Conservation (phyloP, 306 rosid species). For the Castanopsis chinensis region DNA sequence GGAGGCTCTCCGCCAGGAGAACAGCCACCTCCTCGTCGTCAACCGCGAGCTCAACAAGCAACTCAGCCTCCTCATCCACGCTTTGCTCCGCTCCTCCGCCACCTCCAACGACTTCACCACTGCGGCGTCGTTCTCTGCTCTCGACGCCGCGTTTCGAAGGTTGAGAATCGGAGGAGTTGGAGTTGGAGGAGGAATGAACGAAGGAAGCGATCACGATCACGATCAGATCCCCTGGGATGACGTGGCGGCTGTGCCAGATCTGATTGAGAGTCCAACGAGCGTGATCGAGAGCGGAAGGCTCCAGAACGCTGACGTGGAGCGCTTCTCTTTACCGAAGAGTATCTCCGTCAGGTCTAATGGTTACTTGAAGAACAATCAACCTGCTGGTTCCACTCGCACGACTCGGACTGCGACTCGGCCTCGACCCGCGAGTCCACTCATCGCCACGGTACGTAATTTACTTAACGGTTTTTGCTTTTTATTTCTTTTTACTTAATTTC, state of each 20-base stretch:
- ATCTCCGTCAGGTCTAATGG: constrained; percentile 88
- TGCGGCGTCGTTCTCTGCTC: constrained; percentile 17
- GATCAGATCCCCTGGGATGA: constrained; percentile 18
- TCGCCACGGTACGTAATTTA: constrained; percentile 42
- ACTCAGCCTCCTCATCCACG: constrained; percentile 56
- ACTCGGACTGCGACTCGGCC: constrained; percentile 46
- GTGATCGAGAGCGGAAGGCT: constrained; percentile 45
- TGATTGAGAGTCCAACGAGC: constrained; percentile 54
- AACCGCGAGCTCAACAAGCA: constrained; percentile 74
- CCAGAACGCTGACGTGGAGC: constrained; percentile 52
- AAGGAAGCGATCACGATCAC: not conserved
- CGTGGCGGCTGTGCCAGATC: constrained; percentile 32
- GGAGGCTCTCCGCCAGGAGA: constrained; percentile 68
- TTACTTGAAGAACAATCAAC: constrained; percentile 47
- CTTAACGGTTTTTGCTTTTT: too few species aligned
- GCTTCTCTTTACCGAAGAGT: constrained; percentile 84
- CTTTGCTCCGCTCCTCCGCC: constrained; percentile 30
- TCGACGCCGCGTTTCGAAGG: constrained; percentile 15
- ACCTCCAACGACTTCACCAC: constrained; percentile 3
- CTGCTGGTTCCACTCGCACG: not conserved
- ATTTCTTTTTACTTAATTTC: too few species aligned
- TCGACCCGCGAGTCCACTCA: constrained; percentile 44
- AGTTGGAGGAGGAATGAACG: too few species aligned
- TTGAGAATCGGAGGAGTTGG: not conserved
- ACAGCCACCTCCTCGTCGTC: constrained; percentile 56